A percentile compares a stretch with the other conserved stretches of the same genome.
Evolutionary conservation across 176 grass and related monocot genomes (phyloP).

Genomic region (Oryza glumipatula): DNA sequence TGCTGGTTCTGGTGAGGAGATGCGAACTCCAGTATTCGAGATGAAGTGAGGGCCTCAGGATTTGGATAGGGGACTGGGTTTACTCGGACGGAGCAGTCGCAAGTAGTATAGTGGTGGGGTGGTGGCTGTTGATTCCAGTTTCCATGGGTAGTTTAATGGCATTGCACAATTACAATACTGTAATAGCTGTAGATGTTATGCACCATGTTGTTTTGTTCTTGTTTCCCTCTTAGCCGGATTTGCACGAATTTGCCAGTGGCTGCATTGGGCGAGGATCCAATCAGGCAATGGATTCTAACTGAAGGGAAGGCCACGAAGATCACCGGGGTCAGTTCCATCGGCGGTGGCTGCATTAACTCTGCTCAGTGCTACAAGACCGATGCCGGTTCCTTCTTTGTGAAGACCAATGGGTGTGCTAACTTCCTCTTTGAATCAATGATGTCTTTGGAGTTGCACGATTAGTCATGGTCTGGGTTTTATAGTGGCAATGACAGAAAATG

Average conservation of each 20-base stretch:
- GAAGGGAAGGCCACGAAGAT: constrained; percentile 91
- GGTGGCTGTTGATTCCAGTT: background rate
- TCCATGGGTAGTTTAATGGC: background rate
- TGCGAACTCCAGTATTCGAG: background rate
- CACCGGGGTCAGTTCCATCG: constrained; percentile 72
- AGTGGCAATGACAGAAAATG: background rate
- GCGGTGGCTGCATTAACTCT: constrained; percentile 79
- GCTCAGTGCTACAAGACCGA: constrained; percentile 83
- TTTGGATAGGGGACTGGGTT: background rate
- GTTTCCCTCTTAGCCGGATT: background rate
- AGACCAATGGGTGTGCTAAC: constrained; percentile 69
- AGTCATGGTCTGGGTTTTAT: constrained; percentile 6
- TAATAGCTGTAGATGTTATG: background rate
- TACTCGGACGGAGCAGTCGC: background rate
- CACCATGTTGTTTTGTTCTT: background rate
- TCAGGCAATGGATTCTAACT: constrained; percentile 88
- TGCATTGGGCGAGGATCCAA: constrained; percentile 63
- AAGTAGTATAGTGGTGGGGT: background rate
- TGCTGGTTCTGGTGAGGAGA: background rate
- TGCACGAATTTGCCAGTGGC: constrained; percentile 54
- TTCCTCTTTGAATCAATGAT: background rate
- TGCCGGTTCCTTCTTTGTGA: constrained; percentile 82
- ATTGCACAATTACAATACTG: background rate
- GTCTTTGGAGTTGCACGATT: background rate
- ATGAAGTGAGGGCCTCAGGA: background rate